Percentiles rank a stretch among this genome's conserved stretches.
Conservation (phyloP, 2,329 filamentous ascomycete genomes). For the Ophiocordyceps camponoti-saundersi region DNA sequence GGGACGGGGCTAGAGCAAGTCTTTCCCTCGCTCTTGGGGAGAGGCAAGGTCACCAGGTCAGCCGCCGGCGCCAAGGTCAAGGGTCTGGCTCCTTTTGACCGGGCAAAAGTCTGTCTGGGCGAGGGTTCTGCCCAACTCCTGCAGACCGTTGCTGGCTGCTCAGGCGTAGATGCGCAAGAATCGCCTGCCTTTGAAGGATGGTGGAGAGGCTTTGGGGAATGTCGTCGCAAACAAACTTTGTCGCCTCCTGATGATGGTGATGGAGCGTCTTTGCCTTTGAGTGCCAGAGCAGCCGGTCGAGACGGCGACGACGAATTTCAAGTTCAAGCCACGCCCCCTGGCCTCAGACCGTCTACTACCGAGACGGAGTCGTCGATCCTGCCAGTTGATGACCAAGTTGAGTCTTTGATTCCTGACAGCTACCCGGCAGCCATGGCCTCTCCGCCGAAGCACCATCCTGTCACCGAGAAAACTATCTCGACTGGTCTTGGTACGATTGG, state of each 20-base stretch:
- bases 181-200: slow-evolving; percentile 25
- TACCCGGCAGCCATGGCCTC: slow-evolving; percentile 5
- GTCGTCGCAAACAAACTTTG: too few relatives aligned
- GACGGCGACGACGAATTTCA: slow-evolving; percentile 35
- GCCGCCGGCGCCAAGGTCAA: slow-evolving; percentile 30
- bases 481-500: slow-evolving; percentile 19
- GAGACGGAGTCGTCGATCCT: slow-evolving; percentile 5
- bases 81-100: slow-evolving; percentile 32
- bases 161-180: slow-evolving; percentile 11
- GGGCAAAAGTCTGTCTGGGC: slow-evolving; percentile 9
- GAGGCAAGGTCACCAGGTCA: slow-evolving; percentile 26
- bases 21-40: slow-evolving; percentile 31
- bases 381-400: slow-evolving; percentile 16
- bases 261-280: slow-evolving; percentile 3
- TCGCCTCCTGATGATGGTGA: neutral
- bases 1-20: slow-evolving; percentile 34
- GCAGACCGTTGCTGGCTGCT: slow-evolving; percentile 21
- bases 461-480: slow-evolving; percentile 4
- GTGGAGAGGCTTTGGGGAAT: slow-evolving; percentile 27
- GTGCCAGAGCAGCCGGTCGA: slow-evolving; percentile 10
- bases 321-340: slow-evolving; percentile 29
- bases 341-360: slow-evolving; percentile 11
- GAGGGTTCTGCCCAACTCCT: slow-evolving; percentile 20
- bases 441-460: slow-evolving; percentile 5
- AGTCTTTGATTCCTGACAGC: slow-evolving; percentile 5